These are phyloP conservation scores for Prunus fruticosa DNA, from an alignment of 306 rosid species.

Conservation along the genomic window DNA sequence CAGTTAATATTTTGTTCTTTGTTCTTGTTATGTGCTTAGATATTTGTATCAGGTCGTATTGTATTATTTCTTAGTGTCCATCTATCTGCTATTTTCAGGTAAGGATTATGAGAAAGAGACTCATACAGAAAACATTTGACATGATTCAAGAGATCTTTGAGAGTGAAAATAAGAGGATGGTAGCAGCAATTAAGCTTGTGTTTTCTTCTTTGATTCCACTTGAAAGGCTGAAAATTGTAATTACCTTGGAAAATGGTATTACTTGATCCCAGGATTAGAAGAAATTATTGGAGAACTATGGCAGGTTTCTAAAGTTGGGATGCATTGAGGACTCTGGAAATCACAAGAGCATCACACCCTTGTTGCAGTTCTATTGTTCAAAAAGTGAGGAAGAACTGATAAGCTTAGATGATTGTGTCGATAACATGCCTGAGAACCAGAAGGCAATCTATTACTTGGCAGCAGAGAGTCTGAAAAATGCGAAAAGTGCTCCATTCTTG, in stretches of 20 bases:
- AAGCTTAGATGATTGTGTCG: constrained; percentile 89
- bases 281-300: constrained; percentile 99
- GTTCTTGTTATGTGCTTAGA: neutral
- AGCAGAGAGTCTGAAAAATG: constrained; percentile 91
- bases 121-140: constrained; percentile 89
- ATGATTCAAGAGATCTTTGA: constrained; percentile 94
- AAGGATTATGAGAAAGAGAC: constrained; percentile 97
- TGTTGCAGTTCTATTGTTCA: constrained; percentile 82
- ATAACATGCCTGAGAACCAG: constrained; percentile 89
- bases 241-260: constrained; percentile 10
- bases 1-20: neutral
- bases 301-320: constrained; percentile 85
- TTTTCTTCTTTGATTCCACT: constrained; percentile 10
- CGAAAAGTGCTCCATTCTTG: constrained; percentile 82
- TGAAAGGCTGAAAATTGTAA: constrained; percentile 13
- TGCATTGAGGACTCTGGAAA: constrained; percentile 91
- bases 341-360: constrained; percentile 90
- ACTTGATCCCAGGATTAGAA: constrained; percentile 70
- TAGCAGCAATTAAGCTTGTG: neutral
- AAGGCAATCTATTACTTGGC: constrained; percentile 91
- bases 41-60: neutral
- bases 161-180: constrained; percentile 83
- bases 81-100: constrained; percentile 52
- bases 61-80: neutral
- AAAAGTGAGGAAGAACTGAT: constrained; percentile 84